Conservation (phyloP, 306 rosid species). For the Dryas alaskensis region DNA sequence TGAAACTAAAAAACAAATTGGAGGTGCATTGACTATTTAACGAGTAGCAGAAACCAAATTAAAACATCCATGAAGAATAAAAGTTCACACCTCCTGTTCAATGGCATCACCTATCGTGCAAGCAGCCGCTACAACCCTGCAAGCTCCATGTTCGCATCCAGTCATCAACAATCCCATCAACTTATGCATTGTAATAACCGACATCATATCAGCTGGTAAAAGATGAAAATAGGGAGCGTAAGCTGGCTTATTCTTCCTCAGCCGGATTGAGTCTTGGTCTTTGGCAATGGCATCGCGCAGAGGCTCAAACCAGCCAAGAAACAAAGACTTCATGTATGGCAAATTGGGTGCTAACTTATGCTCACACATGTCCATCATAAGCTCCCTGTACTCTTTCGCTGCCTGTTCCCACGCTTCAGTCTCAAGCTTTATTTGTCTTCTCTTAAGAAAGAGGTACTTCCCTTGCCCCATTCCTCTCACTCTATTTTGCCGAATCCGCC, state of each 20-base stretch:
- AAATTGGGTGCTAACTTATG: slow-evolving; percentile 85
- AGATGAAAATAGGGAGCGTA: slow-evolving; percentile 59
- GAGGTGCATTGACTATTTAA: neutral
- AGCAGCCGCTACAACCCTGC: slow-evolving; percentile 65
- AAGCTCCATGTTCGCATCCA: slow-evolving; percentile 49
- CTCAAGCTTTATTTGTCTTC: slow-evolving; percentile 82
- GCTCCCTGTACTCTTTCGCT: slow-evolving; percentile 72
- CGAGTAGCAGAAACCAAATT: slow-evolving; percentile 1
- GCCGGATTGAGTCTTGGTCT: slow-evolving; percentile 55
- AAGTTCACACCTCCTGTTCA: slow-evolving; percentile 80
- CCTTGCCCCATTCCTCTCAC: slow-evolving; percentile 40
- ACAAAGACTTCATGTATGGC: slow-evolving; percentile 82
- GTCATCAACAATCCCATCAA: slow-evolving; percentile 77
- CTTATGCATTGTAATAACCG: slow-evolving; percentile 92
- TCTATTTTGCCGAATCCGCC: slow-evolving; percentile 22
- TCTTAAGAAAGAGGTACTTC: slow-evolving; percentile 46
- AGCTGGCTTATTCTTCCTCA: slow-evolving; percentile 40
- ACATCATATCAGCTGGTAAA: slow-evolving; percentile 83
- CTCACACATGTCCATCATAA: slow-evolving; percentile 86
- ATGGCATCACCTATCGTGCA: slow-evolving; percentile 77
- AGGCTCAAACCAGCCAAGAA: slow-evolving; percentile 98
- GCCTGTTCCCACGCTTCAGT: slow-evolving; percentile 87
- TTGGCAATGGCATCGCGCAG: slow-evolving; percentile 56
- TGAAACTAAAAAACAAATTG: neutral
- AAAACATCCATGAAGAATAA: slow-evolving; percentile 22